Evolutionary conservation across 192 early-diverging fungal species (phyloP), one percentile per base, ranked within the genome.

Genomic region (Funneliformis geosporum): DNA sequence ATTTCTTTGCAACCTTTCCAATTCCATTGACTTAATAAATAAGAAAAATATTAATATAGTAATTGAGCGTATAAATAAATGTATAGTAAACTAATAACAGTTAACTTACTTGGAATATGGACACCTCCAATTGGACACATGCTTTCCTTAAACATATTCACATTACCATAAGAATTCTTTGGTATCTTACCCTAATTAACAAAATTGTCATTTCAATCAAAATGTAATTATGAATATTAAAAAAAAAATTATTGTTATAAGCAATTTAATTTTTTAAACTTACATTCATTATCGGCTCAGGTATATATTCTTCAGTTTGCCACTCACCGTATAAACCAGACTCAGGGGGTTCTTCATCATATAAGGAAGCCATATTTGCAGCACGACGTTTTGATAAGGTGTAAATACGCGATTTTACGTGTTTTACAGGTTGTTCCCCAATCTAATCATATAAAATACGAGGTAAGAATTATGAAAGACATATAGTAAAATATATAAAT

Each of bases 41-140:
- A 84, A 16, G 23, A 78, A 73, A 67, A 66, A 33, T 62, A 27
- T 25, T 38, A 38, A 43, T 61, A 38, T 60, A 8, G 14, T 11
- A 60, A 8, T 50, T 16, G 2, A 16, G 60, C 2, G 42, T 60
- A 18, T 39, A 25, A 73, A 47, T 33, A 33, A 69, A 39, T 73
- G 42, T 18, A 71, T 43, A 42, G 6, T 27, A 1, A 39, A 72
- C 18, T 18, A 73, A 21, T 60, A 64, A 62, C 14, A 18, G 71
- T 42, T 21, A 8, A 67, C 82, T 84, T 80, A 88, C 89, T 85
- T 65, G 84, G 82, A 18, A 98, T 79, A 85, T 96, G 95, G 3
- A 88, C 89, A 21, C 88, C 91, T 38, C 95, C 95, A 5, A 82
- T 76, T 7, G 97, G 97, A 65, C 96, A 85, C 97, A 99, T 99